These are phyloP conservation scores for Penicillium sp. DNA, from an alignment of 2,329 filamentous ascomycete genomes.

Conservation along the genomic window DNA sequence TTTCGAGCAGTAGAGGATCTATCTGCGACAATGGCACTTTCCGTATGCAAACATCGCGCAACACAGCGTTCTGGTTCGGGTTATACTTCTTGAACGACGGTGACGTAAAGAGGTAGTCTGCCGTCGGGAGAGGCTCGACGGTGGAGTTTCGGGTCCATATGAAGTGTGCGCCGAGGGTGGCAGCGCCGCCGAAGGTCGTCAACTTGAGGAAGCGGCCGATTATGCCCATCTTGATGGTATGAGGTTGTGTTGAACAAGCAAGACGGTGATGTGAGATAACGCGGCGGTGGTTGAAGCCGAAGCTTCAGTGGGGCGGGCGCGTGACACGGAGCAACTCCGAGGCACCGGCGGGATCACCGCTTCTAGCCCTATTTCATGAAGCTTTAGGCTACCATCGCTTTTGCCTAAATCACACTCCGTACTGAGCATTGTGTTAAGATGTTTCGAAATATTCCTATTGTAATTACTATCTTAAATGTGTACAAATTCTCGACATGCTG, in stretches of 20 bases:
- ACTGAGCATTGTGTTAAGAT: no score
- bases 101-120: constrained; percentile 60
- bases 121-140: constrained; percentile 55
- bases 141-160: constrained; percentile 54
- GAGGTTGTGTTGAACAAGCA: not conserved
- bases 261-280: not conserved
- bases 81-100: constrained; percentile 58
- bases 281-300: not conserved
- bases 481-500: no score
- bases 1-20: constrained; percentile 60
- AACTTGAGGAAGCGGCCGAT: constrained; percentile 44
- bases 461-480: no score
- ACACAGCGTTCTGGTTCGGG: constrained; percentile 57
- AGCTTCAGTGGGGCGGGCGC: not conserved
- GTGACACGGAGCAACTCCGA: constrained; percentile 7
- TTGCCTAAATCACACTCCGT: no score
- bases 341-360: not conserved
- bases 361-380: no score
- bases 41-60: constrained; percentile 62
- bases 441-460: no score
- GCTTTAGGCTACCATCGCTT: no score
- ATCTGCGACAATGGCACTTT: constrained; percentile 61
- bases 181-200: constrained; percentile 44
- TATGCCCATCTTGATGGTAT: constrained; percentile 48
- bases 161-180: constrained; percentile 51